A percentile compares a stretch with the other conserved stretches of the same genome.
Evolutionary conservation across 257 asterid species (phyloP).

Genomic region (Capsicum baccatum): DNA sequence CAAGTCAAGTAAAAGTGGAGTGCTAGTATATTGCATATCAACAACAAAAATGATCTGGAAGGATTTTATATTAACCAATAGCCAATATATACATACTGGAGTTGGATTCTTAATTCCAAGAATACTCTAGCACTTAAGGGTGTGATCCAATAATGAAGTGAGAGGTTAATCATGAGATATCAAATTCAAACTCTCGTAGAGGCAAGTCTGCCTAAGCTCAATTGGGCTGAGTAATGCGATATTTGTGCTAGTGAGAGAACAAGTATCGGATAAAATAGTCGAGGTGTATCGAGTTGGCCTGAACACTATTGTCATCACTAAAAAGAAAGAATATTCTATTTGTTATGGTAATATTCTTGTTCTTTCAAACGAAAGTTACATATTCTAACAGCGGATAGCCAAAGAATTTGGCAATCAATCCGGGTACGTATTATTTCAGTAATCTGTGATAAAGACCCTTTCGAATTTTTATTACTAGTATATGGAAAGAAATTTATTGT

Average conservation of each 20-base stretch:
- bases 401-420: background rate
- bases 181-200: background rate
- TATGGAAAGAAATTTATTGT: background rate
- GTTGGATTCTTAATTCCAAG: background rate
- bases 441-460: background rate
- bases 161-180: background rate
- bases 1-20: background rate
- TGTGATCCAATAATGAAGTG: background rate
- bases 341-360: background rate
- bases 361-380: background rate
- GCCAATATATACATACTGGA: background rate
- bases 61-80: background rate
- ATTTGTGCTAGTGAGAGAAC: background rate
- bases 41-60: too few species aligned
- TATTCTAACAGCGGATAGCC: background rate
- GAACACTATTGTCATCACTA: too few species aligned
- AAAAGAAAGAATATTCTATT: background rate
- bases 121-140: background rate
- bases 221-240: rapidly evolving
- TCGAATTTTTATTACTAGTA: background rate
- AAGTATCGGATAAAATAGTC: background rate
- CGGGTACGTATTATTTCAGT: background rate
- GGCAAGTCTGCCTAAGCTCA: background rate
- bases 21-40: background rate
- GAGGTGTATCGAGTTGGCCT: background rate